phyloP scores from a whole-genome alignment of 441 rosid species.

The Biscutella auriculata region DNA sequence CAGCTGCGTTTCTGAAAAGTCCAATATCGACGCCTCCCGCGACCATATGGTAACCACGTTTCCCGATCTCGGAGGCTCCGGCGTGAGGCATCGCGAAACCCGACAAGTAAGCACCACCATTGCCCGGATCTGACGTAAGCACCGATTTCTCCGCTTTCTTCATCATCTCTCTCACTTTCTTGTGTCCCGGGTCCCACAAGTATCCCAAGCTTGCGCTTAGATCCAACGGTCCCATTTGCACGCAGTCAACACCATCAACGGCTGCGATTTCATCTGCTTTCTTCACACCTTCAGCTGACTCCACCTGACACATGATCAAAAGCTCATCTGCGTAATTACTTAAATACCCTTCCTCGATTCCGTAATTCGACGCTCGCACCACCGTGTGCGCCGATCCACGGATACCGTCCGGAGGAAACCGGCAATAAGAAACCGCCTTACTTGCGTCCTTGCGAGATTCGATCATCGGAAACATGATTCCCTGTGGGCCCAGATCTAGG shows the following conservation, averaged over 20 bases:
- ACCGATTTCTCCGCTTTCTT: constrained; percentile 63
- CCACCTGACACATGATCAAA: constrained; percentile 87
- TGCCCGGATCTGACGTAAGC: constrained; percentile 28
- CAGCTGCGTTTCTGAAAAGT: constrained; percentile 52
- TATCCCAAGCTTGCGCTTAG: constrained; percentile 82
- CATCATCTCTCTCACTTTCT: constrained; percentile 69
- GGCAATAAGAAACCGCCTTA: constrained; percentile 74
- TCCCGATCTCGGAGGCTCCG: constrained; percentile 31
- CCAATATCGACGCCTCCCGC: constrained; percentile 67
- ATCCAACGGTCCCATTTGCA: constrained; percentile 94
- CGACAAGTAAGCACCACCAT: constrained; percentile 49
- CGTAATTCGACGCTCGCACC: constrained; percentile 69
- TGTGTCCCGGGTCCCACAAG: constrained; percentile 85
- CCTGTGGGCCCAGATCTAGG: constrained; percentile 82
- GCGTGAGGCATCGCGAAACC: constrained; percentile 85
- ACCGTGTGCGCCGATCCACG: constrained; percentile 86
- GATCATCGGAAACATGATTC: constrained; percentile 91
- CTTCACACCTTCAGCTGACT: constrained; percentile 55
- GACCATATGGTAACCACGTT: constrained; percentile 74
- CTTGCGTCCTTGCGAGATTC: constrained; percentile 46
- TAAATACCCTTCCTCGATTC: constrained; percentile 74
- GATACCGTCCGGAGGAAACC: constrained; percentile 64
- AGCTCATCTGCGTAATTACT: constrained; percentile 53
- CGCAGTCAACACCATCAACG: constrained; percentile 81
- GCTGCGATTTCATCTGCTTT: constrained; percentile 64